Percentiles rank a stretch among this genome's conserved stretches.
These are phyloP conservation scores for Artemisia annua DNA, from an alignment of 129 eudicot genomes.

Conservation along the genomic window DNA sequence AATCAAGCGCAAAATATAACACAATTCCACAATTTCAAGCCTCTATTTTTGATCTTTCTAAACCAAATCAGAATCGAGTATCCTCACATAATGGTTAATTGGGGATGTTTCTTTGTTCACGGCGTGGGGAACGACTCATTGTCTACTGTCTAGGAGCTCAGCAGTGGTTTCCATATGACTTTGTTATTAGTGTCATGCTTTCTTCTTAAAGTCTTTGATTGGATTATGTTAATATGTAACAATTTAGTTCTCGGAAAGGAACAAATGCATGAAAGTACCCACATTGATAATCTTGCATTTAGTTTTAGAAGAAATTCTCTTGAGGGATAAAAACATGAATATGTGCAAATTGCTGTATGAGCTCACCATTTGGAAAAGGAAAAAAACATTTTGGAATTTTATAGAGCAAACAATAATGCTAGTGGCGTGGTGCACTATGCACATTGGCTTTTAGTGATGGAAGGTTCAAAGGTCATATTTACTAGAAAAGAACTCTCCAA, in stretches of 20 bases:
- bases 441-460: slow-evolving; percentile 82
- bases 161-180: no score
- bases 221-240: slow-evolving; percentile 40
- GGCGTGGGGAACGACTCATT: no score
- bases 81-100: no score
- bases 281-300: slow-evolving; percentile 94
- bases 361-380: slow-evolving; percentile 77
- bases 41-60: no score
- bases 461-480: slow-evolving; percentile 73
- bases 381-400: slow-evolving; percentile 90
- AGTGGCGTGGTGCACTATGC: slow-evolving; percentile 92
- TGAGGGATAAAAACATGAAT: slow-evolving; percentile 52
- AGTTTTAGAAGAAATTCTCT: slow-evolving; percentile 86
- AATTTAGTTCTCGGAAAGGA: slow-evolving; percentile 90
- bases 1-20: no score
- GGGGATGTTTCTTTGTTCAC: no score
- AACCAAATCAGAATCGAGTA: no score
- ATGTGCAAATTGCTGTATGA: slow-evolving; percentile 65
- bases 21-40: no score
- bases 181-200: no score
- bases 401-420: slow-evolving; percentile 76
- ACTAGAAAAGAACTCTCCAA: not conserved
- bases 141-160: no score
- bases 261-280: slow-evolving; percentile 88
- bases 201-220: slow-evolving; percentile 13